These are phyloP conservation scores for Oryza nivara DNA, from an alignment of 176 grass and related monocot genomes.

Conservation along the genomic window DNA sequence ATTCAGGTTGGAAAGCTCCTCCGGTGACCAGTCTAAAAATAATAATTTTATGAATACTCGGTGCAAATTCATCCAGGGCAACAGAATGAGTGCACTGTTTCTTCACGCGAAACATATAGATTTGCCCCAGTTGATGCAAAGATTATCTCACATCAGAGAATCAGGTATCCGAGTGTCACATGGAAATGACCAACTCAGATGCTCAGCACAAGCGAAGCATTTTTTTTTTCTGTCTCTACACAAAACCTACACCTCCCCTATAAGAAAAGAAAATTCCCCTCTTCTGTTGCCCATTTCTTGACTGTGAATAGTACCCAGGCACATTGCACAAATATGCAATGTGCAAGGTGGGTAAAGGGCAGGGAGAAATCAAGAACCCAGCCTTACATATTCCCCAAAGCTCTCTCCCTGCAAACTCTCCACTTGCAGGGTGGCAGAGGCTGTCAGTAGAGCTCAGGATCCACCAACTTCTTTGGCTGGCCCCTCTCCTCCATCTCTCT, in stretches of 20 bases:
- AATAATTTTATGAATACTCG: neutral
- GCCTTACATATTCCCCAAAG: constrained; percentile 40
- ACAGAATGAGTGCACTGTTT: neutral
- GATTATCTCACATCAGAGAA: constrained; percentile 8
- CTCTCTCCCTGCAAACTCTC: constrained; percentile 47
- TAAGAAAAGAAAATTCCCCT: neutral
- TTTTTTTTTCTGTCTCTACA: neutral
- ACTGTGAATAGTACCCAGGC: neutral
- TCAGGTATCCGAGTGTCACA: constrained; percentile 34
- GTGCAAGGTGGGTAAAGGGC: neutral
- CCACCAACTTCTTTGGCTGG: constrained; percentile 50
- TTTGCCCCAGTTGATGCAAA: neutral
- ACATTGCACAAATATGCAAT: neutral
- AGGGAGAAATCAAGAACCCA: constrained; percentile 35
- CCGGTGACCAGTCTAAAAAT: no score
- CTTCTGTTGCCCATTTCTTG: constrained; percentile 35
- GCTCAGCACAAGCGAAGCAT: constrained; percentile 28
- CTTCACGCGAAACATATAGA: neutral
- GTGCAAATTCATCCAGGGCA: neutral
- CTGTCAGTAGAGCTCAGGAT: constrained; percentile 51
- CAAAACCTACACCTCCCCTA: neutral
- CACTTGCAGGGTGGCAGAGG: constrained; percentile 43
- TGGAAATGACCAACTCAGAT: constrained; percentile 55
- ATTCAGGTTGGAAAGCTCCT: no score
- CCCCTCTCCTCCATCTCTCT: neutral